Conservation (phyloP, 768 basidiomycete species). For the Trametes meyenii region DNA sequence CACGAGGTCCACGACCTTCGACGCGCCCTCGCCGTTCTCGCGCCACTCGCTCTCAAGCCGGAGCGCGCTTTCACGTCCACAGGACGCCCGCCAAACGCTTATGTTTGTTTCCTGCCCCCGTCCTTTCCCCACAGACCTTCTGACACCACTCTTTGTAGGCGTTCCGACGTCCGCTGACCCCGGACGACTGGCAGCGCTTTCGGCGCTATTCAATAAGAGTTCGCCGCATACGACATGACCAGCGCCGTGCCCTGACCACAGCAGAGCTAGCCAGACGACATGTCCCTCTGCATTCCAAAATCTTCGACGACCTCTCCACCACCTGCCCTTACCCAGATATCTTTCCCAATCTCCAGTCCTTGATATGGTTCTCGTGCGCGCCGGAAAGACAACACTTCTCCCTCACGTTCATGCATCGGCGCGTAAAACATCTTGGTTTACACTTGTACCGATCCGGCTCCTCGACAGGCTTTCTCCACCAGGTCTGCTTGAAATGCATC, state of each 20-base stretch:
- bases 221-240: constrained; percentile 27
- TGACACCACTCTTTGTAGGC: constrained; percentile 16
- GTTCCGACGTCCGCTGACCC: constrained; percentile 40
- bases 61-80: constrained; percentile 13
- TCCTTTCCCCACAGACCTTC: not conserved
- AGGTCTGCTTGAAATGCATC: constrained; percentile 49
- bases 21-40: constrained; percentile 52
- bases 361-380: constrained; percentile 46
- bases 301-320: constrained; percentile 55
- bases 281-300: constrained; percentile 22
- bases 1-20: constrained; percentile 50
- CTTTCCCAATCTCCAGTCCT: constrained; percentile 55
- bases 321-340: constrained; percentile 56
- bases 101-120: constrained; percentile 13
- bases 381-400: constrained; percentile 33
- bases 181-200: constrained; percentile 58
- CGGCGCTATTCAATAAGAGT: constrained; percentile 46
- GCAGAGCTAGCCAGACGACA: constrained; percentile 16
- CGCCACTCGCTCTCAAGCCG: constrained; percentile 40
- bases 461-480: constrained; percentile 33
- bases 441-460: constrained; percentile 34
- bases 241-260: constrained; percentile 13
- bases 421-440: constrained; percentile 42
- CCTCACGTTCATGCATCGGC: constrained; percentile 59
- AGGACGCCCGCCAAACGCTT: constrained; percentile 7